Evolutionary conservation across 2,329 filamentous ascomycete species (phyloP), one percentile per base, ranked within the genome.

Genomic region (Daldinia eschscholtzii): DNA sequence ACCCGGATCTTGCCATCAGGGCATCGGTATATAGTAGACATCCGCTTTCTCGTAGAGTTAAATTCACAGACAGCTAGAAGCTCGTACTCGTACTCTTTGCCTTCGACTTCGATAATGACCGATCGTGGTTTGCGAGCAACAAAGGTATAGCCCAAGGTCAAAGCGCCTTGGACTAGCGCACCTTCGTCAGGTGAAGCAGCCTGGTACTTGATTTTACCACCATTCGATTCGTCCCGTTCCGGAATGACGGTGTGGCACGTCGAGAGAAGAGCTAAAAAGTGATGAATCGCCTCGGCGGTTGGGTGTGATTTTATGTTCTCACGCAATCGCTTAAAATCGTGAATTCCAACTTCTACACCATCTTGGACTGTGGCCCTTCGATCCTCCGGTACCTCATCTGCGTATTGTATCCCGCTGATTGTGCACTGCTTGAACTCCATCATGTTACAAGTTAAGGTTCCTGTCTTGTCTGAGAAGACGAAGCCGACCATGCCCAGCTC

Each of bases 371-470:
- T 92, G 0, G 93, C 91, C 74, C 93, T 88, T 64, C 93, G 89
- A 78, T 99, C 96, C 80, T 99, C 96, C 0, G 96, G 92, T 1
- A 98, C 90, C 48, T 95, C 93, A 61, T 96, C 94, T 12, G 93
- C 92, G 77, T 99, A 99, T 81, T 97, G 95, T 60, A 98, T 91
- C 28, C 96, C 96, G 28, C 89, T 93, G 77, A 99, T 98, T 0
- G 92, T 92, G 76, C 93, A 97, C 80, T 98, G 94, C 78, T 94
- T 94, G 80, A 98, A 99, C 80, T 98, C 95, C 96, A 99, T 98
- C 86, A 93, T 91, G 78, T 98, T 98, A 82, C 94, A 97, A n/a
- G 95, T 98, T 76, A 98, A 84, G 3, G 95, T 98, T 48, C 95
- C 95, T 1, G 95, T 98, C 84, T 98, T 98, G 84, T 98, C 95